These are phyloP conservation scores for Alternaria sp. DNA, from an alignment of 2,329 filamentous ascomycete species.

Conservation along the genomic window DNA sequence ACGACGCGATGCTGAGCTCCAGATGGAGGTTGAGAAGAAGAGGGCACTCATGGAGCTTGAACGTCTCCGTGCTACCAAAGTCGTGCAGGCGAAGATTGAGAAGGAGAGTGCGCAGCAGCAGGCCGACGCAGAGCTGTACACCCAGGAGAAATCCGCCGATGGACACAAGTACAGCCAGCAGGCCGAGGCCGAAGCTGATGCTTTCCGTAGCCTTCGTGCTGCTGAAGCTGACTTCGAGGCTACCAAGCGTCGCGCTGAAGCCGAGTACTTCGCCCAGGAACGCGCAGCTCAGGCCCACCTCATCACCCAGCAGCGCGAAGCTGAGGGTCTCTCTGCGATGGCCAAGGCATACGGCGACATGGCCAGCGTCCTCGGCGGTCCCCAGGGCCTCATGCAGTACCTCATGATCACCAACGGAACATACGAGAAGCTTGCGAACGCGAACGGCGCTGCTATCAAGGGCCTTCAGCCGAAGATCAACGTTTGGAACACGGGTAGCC, in stretches of 20 bases:
- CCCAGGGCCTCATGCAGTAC: conserved; percentile 79
- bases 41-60: conserved; percentile 82
- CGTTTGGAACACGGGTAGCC: conserved; percentile 80
- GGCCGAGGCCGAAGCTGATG: conserved; percentile 63
- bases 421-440: conserved; percentile 77
- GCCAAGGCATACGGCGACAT: conserved; percentile 80
- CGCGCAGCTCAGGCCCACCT: conserved; percentile 67
- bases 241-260: conserved; percentile 52
- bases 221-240: conserved; percentile 54
- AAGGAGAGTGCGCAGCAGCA: conserved; percentile 73
- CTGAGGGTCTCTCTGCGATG: conserved; percentile 78
- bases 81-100: conserved; percentile 76
- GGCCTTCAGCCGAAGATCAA: conserved; percentile 89
- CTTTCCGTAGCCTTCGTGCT: conserved; percentile 49
- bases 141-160: conserved; percentile 60
- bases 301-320: conserved; percentile 71
- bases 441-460: conserved; percentile 76
- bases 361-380: conserved; percentile 75
- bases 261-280: conserved; percentile 49
- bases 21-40: conserved; percentile 77
- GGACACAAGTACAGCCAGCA: conserved; percentile 65
- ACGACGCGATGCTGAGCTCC: conserved; percentile 78
- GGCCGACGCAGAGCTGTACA: conserved; percentile 63
- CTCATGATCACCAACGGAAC: conserved; percentile 87
- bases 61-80: conserved; percentile 75